Conservation (phyloP, 768 basidiomycete genomes). For the Phaeolepiota aurea region DNA sequence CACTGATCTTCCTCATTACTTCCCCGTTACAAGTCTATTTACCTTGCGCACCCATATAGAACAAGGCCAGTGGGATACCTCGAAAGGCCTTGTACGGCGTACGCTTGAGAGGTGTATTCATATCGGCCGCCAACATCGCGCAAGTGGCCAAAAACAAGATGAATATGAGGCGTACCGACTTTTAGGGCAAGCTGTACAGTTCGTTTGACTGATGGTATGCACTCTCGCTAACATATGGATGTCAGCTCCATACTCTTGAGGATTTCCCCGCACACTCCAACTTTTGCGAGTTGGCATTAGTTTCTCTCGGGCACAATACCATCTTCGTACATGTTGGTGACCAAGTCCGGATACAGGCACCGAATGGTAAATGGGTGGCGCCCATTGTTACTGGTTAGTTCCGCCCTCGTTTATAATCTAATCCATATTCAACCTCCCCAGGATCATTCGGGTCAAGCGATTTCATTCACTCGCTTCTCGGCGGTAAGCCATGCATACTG, state of each 20-base stretch:
- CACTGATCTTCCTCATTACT: too few relatives aligned
- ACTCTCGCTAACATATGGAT: not conserved
- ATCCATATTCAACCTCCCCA: slow-evolving; percentile 7
- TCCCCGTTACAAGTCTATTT: too few relatives aligned
- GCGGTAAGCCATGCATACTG: slow-evolving; percentile 36
- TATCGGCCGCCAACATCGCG: slow-evolving; percentile 56
- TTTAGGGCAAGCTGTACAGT: slow-evolving; percentile 57
- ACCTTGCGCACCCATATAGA: slow-evolving; percentile 28
- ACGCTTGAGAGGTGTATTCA: slow-evolving; percentile 75
- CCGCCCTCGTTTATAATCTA: not conserved
- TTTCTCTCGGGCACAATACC: slow-evolving; percentile 61
- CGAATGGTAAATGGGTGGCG: slow-evolving; percentile 66
- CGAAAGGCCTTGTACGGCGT: slow-evolving; percentile 67
- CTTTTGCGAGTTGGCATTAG: slow-evolving; percentile 79
- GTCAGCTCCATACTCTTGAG: slow-evolving; percentile 70
- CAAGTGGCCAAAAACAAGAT: slow-evolving; percentile 52
- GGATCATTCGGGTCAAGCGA: slow-evolving; percentile 76
- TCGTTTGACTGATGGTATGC: too few relatives aligned
- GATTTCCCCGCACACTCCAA: slow-evolving; percentile 89
- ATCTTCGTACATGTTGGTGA: slow-evolving; percentile 89
- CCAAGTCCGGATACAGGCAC: slow-evolving; percentile 64
- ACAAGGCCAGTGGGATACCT: slow-evolving; percentile 81
- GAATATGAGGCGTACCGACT: slow-evolving; percentile 76
- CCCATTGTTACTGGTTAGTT: slow-evolving; percentile 70
- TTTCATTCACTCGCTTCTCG: slow-evolving; percentile 70